Evolutionary conservation across 495 filamentous ascomycete genomes (phyloP).

Genomic region (Aspergillus sclerotioniger): DNA sequence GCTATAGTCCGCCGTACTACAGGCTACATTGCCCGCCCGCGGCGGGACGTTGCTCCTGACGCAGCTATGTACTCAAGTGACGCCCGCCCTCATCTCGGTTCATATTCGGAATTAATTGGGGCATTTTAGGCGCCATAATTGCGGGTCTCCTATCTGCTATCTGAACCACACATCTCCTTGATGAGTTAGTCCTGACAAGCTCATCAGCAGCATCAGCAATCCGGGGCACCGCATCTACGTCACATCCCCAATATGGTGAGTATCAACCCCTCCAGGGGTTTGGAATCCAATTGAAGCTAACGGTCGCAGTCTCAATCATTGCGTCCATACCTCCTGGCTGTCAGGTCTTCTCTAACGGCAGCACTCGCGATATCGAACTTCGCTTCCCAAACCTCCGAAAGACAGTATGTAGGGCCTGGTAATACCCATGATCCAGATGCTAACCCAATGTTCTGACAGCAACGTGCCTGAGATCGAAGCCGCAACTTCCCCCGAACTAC

Average conservation of each 20-base stretch:
- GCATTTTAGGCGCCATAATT: constrained; percentile 8
- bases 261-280: constrained; percentile 5
- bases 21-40: constrained; percentile 27
- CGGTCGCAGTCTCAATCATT: constrained; percentile 84
- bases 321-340: constrained; percentile 94
- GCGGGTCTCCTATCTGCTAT: background rate
- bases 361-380: constrained; percentile 96
- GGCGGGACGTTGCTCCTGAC: constrained; percentile 27
- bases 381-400: constrained; percentile 90
- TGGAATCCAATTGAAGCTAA: constrained; percentile 8
- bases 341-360: constrained; percentile 89
- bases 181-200: no score
- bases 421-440: no score
- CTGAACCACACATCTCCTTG: no score
- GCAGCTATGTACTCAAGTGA: background rate
- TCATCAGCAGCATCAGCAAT: background rate
- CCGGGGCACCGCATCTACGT: constrained; percentile 16
- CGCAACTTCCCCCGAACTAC: constrained; percentile 82
- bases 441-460: no score
- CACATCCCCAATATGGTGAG: constrained; percentile 23
- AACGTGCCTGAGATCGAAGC: constrained; percentile 92
- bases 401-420: constrained; percentile 62
- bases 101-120: background rate
- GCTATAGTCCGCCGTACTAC: constrained; percentile 1
- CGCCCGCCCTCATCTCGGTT: background rate